phyloP scores from a whole-genome alignment of 2,329 filamentous ascomycete species.

The Venturia pyrina region DNA sequence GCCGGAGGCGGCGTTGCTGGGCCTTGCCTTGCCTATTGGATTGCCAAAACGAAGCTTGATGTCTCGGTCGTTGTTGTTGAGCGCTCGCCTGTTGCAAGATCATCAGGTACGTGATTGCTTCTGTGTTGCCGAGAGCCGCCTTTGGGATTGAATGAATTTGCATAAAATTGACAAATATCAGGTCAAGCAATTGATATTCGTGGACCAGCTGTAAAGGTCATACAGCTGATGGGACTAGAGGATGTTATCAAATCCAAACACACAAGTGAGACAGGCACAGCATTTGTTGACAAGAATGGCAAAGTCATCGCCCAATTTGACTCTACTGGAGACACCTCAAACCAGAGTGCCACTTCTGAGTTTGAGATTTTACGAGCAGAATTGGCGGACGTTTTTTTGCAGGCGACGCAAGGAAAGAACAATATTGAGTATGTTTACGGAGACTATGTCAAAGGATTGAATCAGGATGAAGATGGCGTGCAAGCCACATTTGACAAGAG shows the following conservation, averaged over 20 bases:
- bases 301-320: conserved; percentile 16
- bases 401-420: conserved; percentile 15
- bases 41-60: neutral
- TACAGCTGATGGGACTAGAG: conserved; percentile 43
- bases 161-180: neutral
- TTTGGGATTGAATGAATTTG: neutral
- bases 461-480: conserved; percentile 20
- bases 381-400: conserved; percentile 21
- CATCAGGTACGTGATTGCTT: conserved; percentile 16
- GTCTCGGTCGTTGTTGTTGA: conserved; percentile 31
- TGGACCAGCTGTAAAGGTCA: conserved; percentile 39
- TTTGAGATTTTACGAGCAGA: conserved; percentile 52
- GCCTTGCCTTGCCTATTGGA: conserved; percentile 10
- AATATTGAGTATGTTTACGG: conserved; percentile 26
- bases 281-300: conserved; percentile 32
- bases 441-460: conserved; percentile 19
- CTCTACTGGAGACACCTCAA: conserved; percentile 29
- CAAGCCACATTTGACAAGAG: conserved; percentile 15
- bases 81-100: conserved; percentile 31
- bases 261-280: conserved; percentile 40
- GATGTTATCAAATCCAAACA: conserved; percentile 27
- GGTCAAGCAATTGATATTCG: conserved; percentile 48
- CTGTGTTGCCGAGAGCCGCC: neutral
- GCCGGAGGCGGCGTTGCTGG: conserved; percentile 11
- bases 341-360: conserved; percentile 40